Evolutionary conservation across 176 grass and related monocot species (phyloP).

Genomic region (Typha latifolia): DNA sequence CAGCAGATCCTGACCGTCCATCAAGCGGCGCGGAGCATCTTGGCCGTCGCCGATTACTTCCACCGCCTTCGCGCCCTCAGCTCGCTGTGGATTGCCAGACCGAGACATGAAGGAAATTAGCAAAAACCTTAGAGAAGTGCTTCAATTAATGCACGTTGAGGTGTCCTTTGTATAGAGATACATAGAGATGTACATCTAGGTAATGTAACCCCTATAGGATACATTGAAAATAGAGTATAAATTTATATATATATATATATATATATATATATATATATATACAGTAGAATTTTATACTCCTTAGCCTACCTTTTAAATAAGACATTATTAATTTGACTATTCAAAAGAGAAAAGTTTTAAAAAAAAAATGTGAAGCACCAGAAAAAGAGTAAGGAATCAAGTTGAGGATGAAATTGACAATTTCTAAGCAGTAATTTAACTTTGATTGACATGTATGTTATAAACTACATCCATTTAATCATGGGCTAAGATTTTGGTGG

Average conservation of each 20-base stretch:
- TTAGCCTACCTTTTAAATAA: background rate
- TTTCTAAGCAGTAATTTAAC: too few species aligned
- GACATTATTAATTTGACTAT: too few species aligned
- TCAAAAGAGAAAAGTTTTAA: too few species aligned
- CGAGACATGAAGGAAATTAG: background rate
- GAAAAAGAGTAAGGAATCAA: too few species aligned
- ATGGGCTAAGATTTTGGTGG: too few species aligned
- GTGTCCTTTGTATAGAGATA: background rate
- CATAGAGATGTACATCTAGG: background rate
- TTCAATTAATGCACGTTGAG: background rate
- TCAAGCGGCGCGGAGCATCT: background rate
- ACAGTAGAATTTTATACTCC: background rate
- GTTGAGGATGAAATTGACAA: too few species aligned
- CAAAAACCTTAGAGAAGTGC: background rate
- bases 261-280: background rate
- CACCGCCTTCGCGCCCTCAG: conserved; percentile 14
- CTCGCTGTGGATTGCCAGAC: conserved; percentile 10
- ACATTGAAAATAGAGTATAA: background rate
- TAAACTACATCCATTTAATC: too few species aligned
- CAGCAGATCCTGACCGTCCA: conserved; percentile 3
- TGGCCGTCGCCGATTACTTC: conserved; percentile 14
- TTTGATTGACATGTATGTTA: too few species aligned
- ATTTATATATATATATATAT: background rate
- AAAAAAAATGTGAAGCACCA: too few species aligned
- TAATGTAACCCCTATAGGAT: background rate